Conservation (phyloP, 805 yeast species). For the Candida easanensis region DNA sequence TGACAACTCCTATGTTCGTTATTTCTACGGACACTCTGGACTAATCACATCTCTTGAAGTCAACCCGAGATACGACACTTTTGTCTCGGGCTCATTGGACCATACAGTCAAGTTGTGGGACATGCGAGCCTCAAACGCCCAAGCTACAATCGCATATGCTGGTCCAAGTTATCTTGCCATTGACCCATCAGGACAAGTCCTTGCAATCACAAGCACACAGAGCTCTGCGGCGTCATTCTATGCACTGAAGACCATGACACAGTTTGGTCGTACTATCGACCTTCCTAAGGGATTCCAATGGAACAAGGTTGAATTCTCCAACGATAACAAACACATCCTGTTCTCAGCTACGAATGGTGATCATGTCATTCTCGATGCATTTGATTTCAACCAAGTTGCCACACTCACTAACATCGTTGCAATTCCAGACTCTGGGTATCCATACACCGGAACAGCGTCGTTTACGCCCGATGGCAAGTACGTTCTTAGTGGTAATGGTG, state of each 20-base stretch:
- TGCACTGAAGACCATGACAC: slow-evolving; percentile 43
- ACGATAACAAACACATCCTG: slow-evolving; percentile 65
- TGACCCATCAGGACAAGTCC: slow-evolving; percentile 83
- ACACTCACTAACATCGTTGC: slow-evolving; percentile 47
- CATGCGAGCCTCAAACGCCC: slow-evolving; percentile 59
- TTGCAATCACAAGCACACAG: slow-evolving; percentile 59
- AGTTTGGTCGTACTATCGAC: slow-evolving; percentile 44
- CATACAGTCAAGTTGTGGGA: slow-evolving; percentile 89
- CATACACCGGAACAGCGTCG: slow-evolving; percentile 55
- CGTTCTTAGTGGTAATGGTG: slow-evolving; percentile 58
- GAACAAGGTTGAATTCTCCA: slow-evolving; percentile 74
- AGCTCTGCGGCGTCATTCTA: slow-evolving; percentile 52
- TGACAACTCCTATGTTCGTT: slow-evolving; percentile 77
- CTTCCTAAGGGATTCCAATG: slow-evolving; percentile 42
- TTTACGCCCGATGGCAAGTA: slow-evolving; percentile 67
- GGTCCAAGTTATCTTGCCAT: slow-evolving; percentile 59
- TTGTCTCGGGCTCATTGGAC: slow-evolving; percentile 70
- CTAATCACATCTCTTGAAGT: slow-evolving; percentile 72
- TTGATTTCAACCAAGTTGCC: slow-evolving; percentile 51
- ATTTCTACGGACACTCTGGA: slow-evolving; percentile 84
- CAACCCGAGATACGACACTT: slow-evolving; percentile 63
- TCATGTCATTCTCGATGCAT: slow-evolving; percentile 70
- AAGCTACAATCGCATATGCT: slow-evolving; percentile 57
- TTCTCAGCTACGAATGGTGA: slow-evolving; percentile 53
- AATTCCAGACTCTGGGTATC: slow-evolving; percentile 36